phyloP scores from a whole-genome alignment of 1,284 basidiomycete genomes.

The Prillingera fragicola region DNA sequence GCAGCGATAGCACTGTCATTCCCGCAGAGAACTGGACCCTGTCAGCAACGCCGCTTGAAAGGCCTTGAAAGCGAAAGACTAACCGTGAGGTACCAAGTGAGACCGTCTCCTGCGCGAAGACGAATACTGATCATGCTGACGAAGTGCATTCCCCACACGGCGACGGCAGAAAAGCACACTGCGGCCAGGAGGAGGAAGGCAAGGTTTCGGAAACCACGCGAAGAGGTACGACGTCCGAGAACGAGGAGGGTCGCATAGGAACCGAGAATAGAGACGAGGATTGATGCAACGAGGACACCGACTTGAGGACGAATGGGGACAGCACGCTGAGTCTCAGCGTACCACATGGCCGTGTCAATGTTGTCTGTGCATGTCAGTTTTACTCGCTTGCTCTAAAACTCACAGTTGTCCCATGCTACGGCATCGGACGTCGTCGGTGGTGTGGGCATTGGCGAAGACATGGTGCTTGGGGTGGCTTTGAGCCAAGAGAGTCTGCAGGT shows the following conservation, averaged over 20 bases:
- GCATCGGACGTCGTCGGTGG: background rate
- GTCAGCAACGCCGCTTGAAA: background rate
- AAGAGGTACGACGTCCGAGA: slow-evolving; percentile 49
- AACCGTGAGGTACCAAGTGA: slow-evolving; percentile 48
- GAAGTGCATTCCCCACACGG: slow-evolving; percentile 55
- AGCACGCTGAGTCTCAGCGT: slow-evolving; percentile 28
- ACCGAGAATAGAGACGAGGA: slow-evolving; percentile 51
- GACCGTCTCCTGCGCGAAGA: slow-evolving; percentile 40
- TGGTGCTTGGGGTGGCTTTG: background rate
- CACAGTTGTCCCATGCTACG: background rate
- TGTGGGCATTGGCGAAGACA: slow-evolving; percentile 2
- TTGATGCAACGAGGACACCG: slow-evolving; percentile 50
- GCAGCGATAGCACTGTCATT: slow-evolving; percentile 51
- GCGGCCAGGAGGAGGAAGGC: slow-evolving; percentile 56
- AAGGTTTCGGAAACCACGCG: slow-evolving; percentile 48
- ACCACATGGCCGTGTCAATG: slow-evolving; percentile 42
- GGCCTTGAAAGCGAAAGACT: slow-evolving; percentile 7
- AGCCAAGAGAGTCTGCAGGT: background rate
- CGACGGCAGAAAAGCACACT: slow-evolving; percentile 80
- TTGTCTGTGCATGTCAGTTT: slow-evolving; percentile 24
- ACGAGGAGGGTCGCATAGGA: slow-evolving; percentile 51
- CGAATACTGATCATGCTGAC: slow-evolving; percentile 50
- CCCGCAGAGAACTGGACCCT: slow-evolving; percentile 46
- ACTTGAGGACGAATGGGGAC: slow-evolving; percentile 48
- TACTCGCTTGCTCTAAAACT: background rate